Percentiles rank a stretch among this genome's conserved stretches.
These are phyloP conservation scores for Dryadomyces quercivorus DNA, from an alignment of 2,329 filamentous ascomycete genomes.

Conservation along the genomic window DNA sequence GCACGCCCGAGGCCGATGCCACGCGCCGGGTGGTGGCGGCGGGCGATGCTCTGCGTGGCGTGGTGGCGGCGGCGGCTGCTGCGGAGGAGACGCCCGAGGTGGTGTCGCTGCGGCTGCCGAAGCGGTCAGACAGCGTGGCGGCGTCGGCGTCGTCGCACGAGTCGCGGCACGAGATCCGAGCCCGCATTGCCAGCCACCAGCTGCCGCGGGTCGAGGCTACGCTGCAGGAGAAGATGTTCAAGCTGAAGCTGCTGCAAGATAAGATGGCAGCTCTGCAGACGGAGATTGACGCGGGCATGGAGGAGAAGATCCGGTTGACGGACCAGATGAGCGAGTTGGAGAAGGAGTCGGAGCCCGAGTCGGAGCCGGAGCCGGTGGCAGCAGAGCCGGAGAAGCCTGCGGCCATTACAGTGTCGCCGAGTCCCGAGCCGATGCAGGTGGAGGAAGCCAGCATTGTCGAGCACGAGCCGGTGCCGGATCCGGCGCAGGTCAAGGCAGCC, in stretches of 20 bases:
- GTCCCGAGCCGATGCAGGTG: too few relatives aligned
- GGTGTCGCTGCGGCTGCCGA: constrained; percentile 16
- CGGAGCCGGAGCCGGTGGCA: background rate
- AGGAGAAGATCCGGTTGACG: constrained; percentile 20
- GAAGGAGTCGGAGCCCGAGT: constrained; percentile 22
- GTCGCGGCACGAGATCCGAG: constrained; percentile 14
- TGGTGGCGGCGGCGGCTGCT: constrained; percentile 10
- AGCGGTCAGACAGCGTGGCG: constrained; percentile 11
- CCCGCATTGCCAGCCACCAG: constrained; percentile 25
- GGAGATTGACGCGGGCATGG: constrained; percentile 27
- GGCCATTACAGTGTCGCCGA: too few relatives aligned
- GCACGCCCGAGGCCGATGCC: constrained; percentile 16
- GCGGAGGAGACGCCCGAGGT: background rate
- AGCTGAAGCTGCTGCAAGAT: constrained; percentile 31
- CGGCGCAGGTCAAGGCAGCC: background rate
- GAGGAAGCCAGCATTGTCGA: background rate
- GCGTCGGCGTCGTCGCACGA: background rate
- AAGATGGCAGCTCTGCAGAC: constrained; percentile 35
- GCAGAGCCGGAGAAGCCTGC: background rate
- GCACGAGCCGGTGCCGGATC: background rate
- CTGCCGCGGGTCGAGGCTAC: constrained; percentile 25
- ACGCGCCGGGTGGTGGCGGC: constrained; percentile 11
- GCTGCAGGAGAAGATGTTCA: constrained; percentile 32
- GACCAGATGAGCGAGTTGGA: constrained; percentile 23
- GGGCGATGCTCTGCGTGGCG: constrained; percentile 2